Evolutionary conservation across 371 early-diverging fungal genomes (phyloP).

Genomic region (Lichtheimia corymbifera): DNA sequence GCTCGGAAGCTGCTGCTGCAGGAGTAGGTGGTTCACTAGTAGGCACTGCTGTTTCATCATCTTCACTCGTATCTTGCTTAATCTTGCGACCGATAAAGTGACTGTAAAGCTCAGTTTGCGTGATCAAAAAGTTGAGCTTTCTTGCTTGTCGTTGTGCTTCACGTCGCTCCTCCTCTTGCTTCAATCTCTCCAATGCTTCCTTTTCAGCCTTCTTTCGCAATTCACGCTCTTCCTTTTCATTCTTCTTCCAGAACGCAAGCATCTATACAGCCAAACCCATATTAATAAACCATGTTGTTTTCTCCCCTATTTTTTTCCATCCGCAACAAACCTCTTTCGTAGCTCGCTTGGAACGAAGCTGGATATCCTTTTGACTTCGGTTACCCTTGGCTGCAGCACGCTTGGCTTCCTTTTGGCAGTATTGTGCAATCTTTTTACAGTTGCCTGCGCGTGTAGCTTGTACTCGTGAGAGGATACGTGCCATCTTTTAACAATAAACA

Average conservation of each 20-base stretch:
- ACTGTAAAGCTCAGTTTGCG: conserved; percentile 96
- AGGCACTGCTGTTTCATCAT: conserved; percentile 50
- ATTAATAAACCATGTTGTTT: too few species aligned
- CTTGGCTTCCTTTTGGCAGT: conserved; percentile 60
- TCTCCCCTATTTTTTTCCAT: background rate
- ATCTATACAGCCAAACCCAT: conserved; percentile 40
- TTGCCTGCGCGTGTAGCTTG: conserved; percentile 58
- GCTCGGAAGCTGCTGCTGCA: conserved; percentile 21
- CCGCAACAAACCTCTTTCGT: conserved; percentile 37
- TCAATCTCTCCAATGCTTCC: conserved; percentile 81
- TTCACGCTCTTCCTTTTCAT: conserved; percentile 92
- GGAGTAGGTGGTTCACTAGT: conserved; percentile 8
- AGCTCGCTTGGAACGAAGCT: conserved; percentile 45
- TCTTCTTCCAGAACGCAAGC: conserved; percentile 87
- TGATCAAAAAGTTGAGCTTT: conserved; percentile 96
- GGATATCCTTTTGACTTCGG: conserved; percentile 45
- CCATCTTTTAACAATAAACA: conserved; percentile 30
- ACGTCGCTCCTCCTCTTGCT: conserved; percentile 87
- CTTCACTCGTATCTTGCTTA: conserved; percentile 38
- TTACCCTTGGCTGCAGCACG: conserved; percentile 51
- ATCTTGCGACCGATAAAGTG: conserved; percentile 93
- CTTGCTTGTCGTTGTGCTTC: conserved; percentile 90
- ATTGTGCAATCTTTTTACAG: conserved; percentile 61
- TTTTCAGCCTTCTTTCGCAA: conserved; percentile 87
- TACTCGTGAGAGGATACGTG: conserved; percentile 55